Evolutionary conservation across 306 rosid genomes (phyloP), one percentile per base, ranked within the genome.

Genomic region (Luffa acutangula): DNA sequence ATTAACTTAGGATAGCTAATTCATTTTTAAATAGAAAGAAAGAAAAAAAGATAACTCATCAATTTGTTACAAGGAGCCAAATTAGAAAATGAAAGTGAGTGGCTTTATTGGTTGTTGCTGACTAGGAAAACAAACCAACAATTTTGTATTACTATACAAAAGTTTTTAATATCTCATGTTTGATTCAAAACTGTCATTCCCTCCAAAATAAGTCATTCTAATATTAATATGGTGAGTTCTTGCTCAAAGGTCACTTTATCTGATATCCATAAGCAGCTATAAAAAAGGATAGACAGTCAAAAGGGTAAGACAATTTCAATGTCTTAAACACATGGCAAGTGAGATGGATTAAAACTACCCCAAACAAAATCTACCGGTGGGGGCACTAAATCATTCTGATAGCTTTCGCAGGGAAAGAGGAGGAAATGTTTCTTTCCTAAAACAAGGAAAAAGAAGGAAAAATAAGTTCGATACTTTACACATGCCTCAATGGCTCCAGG

Each of bases 401-500:
- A 77, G 49, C 76, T 33, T 6, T 62, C 7, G 6, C 13, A 31
- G 67, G 72, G 72, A 64, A 37, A 36, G 8, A 37, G 5, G n/a
- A 13, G 20, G 9, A 65, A 12, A 60, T 60, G 39, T 60, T 60
- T 31, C 41, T 12, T 60, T 59, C 14, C 25, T 1, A 25, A 25
- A 60, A 25, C 0, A 58, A 60, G 1, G 34, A 31, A 65, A 65
- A 10, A 36, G 21, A n/a, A 64, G 9, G 31, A 25, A 65, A 15
- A 66, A 18, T 21, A 39, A 84, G 78, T 80, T 86, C 76, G 52
- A 60, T 57, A 7, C 49, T 66, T 17, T 67, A 81, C 72, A 82
- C 85, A 81, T 86, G 94, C 83, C 85, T 86, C 87, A 75, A 77
- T 70, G 80, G 78, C 93, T 85, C 90, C 81, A 93, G 92, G 90